These are phyloP conservation scores for Hordeum marinum DNA, from an alignment of 176 grass and related monocot species.

Conservation along the genomic window DNA sequence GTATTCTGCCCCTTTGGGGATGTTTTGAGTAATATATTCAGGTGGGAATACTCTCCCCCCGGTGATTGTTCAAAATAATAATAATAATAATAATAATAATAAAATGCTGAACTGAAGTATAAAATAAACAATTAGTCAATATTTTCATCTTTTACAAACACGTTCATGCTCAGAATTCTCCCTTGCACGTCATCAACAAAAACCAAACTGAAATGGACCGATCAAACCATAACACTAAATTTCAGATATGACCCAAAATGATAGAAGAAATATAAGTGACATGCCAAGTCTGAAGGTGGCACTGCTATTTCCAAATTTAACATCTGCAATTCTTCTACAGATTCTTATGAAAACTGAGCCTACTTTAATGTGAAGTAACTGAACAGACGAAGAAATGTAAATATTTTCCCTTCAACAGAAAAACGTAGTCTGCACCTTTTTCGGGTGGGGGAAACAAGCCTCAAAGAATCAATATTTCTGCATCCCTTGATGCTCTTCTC, in stretches of 20 bases:
- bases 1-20: too few relatives aligned
- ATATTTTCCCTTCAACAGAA: background rate
- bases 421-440: background rate
- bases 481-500: constrained; percentile 30
- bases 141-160: background rate
- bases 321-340: background rate
- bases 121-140: background rate
- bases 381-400: background rate
- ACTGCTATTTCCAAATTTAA: background rate
- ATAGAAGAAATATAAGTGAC: background rate
- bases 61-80: too few relatives aligned
- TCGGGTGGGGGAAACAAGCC: background rate
- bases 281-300: background rate
- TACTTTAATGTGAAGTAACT: background rate
- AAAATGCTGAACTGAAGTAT: background rate
- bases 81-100: too few relatives aligned
- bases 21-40: too few relatives aligned
- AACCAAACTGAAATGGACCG: background rate
- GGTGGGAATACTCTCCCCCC: too few relatives aligned
- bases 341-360: background rate
- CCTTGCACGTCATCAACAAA: background rate
- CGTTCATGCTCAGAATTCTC: background rate
- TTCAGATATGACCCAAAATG: background rate
- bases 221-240: background rate
- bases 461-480: constrained; percentile 10